phyloP scores from a whole-genome alignment of 2,329 filamentous ascomycete species.

The Coniella lustricola region DNA sequence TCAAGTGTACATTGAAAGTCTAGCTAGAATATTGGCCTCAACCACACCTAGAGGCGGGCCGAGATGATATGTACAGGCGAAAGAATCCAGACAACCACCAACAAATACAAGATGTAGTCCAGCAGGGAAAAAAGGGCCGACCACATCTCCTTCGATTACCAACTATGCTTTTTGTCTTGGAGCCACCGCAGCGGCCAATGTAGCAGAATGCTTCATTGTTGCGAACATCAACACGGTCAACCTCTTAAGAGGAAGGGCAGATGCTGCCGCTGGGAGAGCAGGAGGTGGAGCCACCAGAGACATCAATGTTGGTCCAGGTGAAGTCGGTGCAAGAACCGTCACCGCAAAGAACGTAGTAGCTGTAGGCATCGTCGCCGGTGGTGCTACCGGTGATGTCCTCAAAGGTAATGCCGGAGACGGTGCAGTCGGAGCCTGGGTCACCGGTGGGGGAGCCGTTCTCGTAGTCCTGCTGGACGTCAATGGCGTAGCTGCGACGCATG shows the following conservation, averaged over 20 bases:
- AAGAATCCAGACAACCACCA: too few relatives aligned
- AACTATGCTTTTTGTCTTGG: too few relatives aligned
- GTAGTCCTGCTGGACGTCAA: constrained; percentile 37
- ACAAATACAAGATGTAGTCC: too few relatives aligned
- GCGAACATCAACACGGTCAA: neutral
- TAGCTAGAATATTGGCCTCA: neutral
- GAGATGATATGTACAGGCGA: neutral
- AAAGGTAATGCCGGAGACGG: constrained; percentile 43
- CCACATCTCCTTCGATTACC: too few relatives aligned
- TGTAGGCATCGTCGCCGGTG: constrained; percentile 24
- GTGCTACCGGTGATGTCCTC: constrained; percentile 37
- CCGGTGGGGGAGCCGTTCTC: constrained; percentile 38
- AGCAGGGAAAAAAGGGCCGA: too few relatives aligned
- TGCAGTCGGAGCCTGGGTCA: constrained; percentile 38
- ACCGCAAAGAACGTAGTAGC: constrained; percentile 49
- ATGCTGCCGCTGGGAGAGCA: constrained; percentile 5
- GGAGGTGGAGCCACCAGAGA: constrained; percentile 39
- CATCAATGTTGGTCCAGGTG: constrained; percentile 42
- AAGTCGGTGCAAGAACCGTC: constrained; percentile 42
- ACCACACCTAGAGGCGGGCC: too few relatives aligned
- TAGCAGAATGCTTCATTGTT: neutral
- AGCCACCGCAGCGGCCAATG: too few relatives aligned
- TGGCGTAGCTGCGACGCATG: constrained; percentile 24
- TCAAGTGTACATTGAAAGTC: neutral
- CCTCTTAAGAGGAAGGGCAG: constrained; percentile 3